Evolutionary conservation across 495 filamentous ascomycete species (phyloP), one percentile per base, ranked within the genome.

Genomic region (Penicillium canescens): DNA sequence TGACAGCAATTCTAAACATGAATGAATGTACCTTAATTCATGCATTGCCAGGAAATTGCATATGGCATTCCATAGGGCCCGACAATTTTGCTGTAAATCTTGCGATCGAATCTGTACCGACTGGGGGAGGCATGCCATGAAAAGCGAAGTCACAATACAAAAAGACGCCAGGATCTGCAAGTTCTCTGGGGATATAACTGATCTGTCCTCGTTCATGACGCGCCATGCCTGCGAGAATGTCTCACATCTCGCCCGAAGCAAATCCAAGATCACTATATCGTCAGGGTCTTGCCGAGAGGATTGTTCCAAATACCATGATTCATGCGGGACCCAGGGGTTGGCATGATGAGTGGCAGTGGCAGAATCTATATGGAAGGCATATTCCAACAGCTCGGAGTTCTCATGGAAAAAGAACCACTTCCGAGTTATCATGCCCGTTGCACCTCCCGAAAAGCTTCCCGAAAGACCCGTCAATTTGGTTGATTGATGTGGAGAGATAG

Each of bases 161-260:
- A 76, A 70, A 28, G 77, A 80, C 23, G 63, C 63, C 34, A 79
- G 49, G 23, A 80, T 76, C 37, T 81, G 75, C 46, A 81, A 51
- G 39, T 75, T 66, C 44, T 78, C 78, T 13, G 66, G 52, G 21
- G 75, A 78, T 5, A 81, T 60, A 56, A 79, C 68, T 36, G 71
- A 71, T 45, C 66, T 74, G 7, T 72, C 71, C 40, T 67, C 64
- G 18, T 54, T 67, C 37, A 81, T 59, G 14, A 64, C 45, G 37
- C 69, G 55, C 77, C 78, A 81, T n/a, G 59, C 51, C 37, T 79
- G 77, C 5, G 71, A 52, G 38, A 82, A 77, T 2, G 43, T 34
- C 14, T 79, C 74, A 3, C 70, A 70, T 61, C 78, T 78, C 13
- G 66, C 55, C 47, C 73, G 69, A 24, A 82, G 46, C 5, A 81